Evolutionary conservation across 2,329 filamentous ascomycete genomes (phyloP), one percentile per base, ranked within the genome.

Genomic region (Colletotrichum incanum): DNA sequence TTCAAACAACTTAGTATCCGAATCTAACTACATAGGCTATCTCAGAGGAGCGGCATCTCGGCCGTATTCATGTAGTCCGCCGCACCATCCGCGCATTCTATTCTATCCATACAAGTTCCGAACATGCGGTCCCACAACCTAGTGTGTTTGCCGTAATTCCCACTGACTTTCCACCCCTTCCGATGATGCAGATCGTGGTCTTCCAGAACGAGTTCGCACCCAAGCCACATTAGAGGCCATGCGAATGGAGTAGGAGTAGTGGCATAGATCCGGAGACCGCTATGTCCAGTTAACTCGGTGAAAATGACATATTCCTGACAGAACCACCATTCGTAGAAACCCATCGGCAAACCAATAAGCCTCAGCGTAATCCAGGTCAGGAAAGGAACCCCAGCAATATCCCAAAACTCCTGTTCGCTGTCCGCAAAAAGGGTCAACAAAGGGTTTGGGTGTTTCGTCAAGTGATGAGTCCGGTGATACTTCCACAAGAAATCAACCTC

Each of bases 301-400:
- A 80, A 86, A 16, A 83, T 77, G 39, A 86, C 77, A 62, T 84
- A 86, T 64, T 83, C 78, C 63, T 85, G 81, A 74, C 84, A 86
- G 23, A 86, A 73, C 84, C 84, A 86, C 83, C 82, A 84, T 52
- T 85, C 84, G 60, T 85, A 85, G 74, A 86, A 86, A 2, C 82
- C 83, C 81, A 86, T 82, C 0, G 83, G 83, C 5, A 85, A 59
- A 0, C 83, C 82, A 43, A 78, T 11, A 5, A 71, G 12, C 66
- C 79, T 81, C 45, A 85, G 67, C 1, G 77, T 81, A 50, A 77
- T 76, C 72, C 80, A 85, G 2, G 83, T 79, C 62, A 84, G 72
- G 26, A 84, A 70, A 0, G 84, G 84, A 11, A 86, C 80, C n/a
- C 79, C 81, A 8, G 78, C 79, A 39, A 85, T 82, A 62, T 85